Base-by-base conservation (phyloP, 306 rosid species). In the Vigna trinervia region DNA sequence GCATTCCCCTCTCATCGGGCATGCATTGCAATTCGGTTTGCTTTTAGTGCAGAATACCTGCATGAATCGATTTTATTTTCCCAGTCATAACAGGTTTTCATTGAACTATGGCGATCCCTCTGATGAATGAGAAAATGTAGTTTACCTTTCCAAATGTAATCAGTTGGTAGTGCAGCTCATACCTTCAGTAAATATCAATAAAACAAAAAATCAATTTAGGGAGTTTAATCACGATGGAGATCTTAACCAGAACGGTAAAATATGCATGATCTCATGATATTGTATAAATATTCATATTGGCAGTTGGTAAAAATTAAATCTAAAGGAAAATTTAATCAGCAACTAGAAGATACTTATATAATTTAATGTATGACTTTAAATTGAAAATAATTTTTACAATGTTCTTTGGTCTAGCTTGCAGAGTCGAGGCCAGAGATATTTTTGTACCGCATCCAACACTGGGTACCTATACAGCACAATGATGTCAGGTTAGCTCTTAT, bases 341-440 rank as follows among this genome's bases (percentile, higher is more conserved):
- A 1, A 17, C 38, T 11, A 15, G 39, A n/a, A 28, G 34, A 36
- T 65, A 28, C 7, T 74, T 39, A 41, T 26, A 63, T 82, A 36
- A 70, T 69, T 34, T 51, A 19, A 52, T 48, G 8, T 22, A 83
- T 8, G 53, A 52, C 26, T 12, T 71, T 59, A 41, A 52, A 72
- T 58, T 23, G 67, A 59, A 74, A 72, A 65, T 58, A 54, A 74
- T 54, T 41, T 30, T 88, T 88, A 93, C 98, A 93, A 46, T 76
- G 97, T 89, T 85, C 83, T 91, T 85, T 91, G 98, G 88, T 93
- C 98, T 70, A 93, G 96, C 91, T 91, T 93, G 97, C 97, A 93
- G 13, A 93, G 85, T 61, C 98, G 88, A 14, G 98, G 96, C 98
- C 98, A 93, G 59, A 93, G 91, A 83, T 91, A 93, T 73, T 93